Evolutionary conservation across 2,329 filamentous ascomycete species (phyloP).

Genomic region (Thermoascus crustaceus): DNA sequence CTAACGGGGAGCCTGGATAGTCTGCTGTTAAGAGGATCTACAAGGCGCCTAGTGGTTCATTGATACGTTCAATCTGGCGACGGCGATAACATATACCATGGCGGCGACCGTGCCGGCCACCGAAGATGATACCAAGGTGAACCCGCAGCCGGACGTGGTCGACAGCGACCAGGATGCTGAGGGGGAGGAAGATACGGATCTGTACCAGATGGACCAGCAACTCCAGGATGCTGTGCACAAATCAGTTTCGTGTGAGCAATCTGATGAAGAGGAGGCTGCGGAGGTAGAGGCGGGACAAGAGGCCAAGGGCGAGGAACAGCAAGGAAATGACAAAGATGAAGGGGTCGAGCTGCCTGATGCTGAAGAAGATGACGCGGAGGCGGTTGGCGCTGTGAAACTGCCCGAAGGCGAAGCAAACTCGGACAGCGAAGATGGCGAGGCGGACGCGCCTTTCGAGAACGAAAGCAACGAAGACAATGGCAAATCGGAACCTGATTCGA

Average conservation of each 20-base stretch:
- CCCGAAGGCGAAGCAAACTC: constrained; percentile 21
- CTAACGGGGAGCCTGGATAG: constrained; percentile 15
- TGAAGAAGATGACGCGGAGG: constrained; percentile 33
- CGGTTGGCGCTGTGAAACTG: constrained; percentile 30
- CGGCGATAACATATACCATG: constrained; percentile 31
- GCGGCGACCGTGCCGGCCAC: constrained; percentile 34
- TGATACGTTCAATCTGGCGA: constrained; percentile 27
- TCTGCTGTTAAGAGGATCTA: constrained; percentile 6
- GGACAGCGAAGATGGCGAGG: constrained; percentile 34
- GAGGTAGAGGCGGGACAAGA: constrained; percentile 30
- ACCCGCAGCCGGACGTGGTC: constrained; percentile 23
- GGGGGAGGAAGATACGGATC: constrained; percentile 36
- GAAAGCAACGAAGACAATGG: constrained; percentile 33
- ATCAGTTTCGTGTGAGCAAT: constrained; percentile 25
- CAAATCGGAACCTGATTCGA: constrained; percentile 29
- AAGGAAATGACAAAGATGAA: constrained; percentile 21
- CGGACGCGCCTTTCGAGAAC: constrained; percentile 36
- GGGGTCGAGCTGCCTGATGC: constrained; percentile 21
- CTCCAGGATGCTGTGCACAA: constrained; percentile 31
- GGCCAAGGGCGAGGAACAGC: constrained; percentile 12
- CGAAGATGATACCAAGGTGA: constrained; percentile 26
- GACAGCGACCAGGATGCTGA: constrained; percentile 39
- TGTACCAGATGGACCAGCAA: constrained; percentile 33
- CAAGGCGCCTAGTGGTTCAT: constrained; percentile 4
- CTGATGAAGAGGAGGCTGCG: constrained; percentile 21